Evolutionary conservation across 257 asterid species (phyloP).

Genomic region (Solanum piurae): DNA sequence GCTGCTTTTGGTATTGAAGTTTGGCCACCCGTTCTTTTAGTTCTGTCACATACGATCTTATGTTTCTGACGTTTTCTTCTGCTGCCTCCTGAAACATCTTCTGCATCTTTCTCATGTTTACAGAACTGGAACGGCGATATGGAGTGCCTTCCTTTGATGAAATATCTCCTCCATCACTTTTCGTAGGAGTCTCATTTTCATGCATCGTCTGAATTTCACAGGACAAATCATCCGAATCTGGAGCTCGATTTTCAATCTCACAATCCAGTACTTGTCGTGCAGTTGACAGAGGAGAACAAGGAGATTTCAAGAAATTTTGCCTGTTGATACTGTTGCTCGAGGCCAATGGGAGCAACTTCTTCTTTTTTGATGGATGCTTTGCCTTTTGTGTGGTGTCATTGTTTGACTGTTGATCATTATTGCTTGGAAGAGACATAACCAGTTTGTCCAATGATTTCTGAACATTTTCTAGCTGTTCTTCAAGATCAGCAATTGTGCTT

Average conservation of each 20-base stretch:
- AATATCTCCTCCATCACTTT: slow-evolving; percentile 67
- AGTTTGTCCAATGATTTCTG: slow-evolving; percentile 88
- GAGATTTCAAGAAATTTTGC: slow-evolving; percentile 66
- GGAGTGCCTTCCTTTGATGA: slow-evolving; percentile 92
- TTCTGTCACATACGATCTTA: slow-evolving; percentile 82
- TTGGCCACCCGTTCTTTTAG: slow-evolving; percentile 97
- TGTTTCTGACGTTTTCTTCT: slow-evolving; percentile 96
- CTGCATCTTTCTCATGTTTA: slow-evolving; percentile 93
- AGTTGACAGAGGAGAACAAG: slow-evolving; percentile 79
- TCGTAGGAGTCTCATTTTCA: slow-evolving; percentile 76
- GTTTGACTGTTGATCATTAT: slow-evolving; percentile 32
- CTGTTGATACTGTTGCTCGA: slow-evolving; percentile 60
- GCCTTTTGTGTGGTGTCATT: slow-evolving; percentile 38
- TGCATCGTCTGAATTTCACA: slow-evolving; percentile 44
- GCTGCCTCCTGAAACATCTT: slow-evolving; percentile 97
- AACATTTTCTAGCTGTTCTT: slow-evolving; percentile 85
- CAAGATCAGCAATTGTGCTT: slow-evolving; percentile 81
- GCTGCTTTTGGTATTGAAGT: slow-evolving; percentile 94
- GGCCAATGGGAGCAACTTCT: slow-evolving; percentile 60
- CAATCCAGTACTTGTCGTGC: slow-evolving; percentile 45
- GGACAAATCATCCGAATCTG: slow-evolving; percentile 48
- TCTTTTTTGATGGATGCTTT: slow-evolving; percentile 56
- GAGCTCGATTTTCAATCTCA: slow-evolving; percentile 69
- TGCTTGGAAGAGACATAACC: slow-evolving; percentile 74
- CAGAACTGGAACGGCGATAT: slow-evolving; percentile 82